Percentiles rank a stretch among this genome's conserved stretches.
These are phyloP conservation scores for Nyctanthes arbortristis DNA, from an alignment of 257 asterid genomes.

Conservation along the genomic window DNA sequence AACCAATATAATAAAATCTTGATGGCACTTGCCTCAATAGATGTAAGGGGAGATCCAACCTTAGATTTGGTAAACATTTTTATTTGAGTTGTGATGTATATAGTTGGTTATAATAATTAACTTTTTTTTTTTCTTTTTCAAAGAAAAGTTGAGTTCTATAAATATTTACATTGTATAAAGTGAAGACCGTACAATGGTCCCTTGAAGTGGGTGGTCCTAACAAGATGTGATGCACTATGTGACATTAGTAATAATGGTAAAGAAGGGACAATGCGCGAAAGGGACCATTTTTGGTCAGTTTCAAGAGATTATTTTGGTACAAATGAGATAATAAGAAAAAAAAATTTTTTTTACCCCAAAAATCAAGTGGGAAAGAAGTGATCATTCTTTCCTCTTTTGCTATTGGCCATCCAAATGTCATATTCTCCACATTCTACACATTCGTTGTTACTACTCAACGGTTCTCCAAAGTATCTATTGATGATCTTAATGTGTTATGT, in stretches of 20 bases:
- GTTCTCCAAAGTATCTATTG: too few species aligned
- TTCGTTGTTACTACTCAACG: too few species aligned
- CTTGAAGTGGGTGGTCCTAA: slow-evolving; percentile 32
- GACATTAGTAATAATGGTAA: slow-evolving; percentile 16
- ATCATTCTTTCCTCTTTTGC: background rate
- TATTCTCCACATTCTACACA: too few species aligned
- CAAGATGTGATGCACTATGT: slow-evolving; percentile 24
- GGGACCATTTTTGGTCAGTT: slow-evolving; percentile 26
- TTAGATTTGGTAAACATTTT: too few species aligned
- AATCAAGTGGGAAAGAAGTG: background rate
- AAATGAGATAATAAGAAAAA: too few species aligned
- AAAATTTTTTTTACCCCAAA: background rate
- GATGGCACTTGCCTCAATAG: too few species aligned
- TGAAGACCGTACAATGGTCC: slow-evolving; percentile 12
- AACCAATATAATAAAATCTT: too few species aligned
- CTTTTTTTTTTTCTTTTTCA: too few species aligned
- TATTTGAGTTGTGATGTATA: too few species aligned
- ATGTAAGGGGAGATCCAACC: too few species aligned
- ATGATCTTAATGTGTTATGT: too few species aligned
- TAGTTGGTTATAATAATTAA: too few species aligned
- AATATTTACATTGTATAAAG: background rate
- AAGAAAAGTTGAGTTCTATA: background rate
- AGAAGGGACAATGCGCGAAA: slow-evolving; percentile 9
- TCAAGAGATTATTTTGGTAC: slow-evolving; percentile 13
- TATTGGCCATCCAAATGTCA: background rate